phyloP scores from a whole-genome alignment of 192 early-diverging fungal species.

The Podochytrium sp. region DNA sequence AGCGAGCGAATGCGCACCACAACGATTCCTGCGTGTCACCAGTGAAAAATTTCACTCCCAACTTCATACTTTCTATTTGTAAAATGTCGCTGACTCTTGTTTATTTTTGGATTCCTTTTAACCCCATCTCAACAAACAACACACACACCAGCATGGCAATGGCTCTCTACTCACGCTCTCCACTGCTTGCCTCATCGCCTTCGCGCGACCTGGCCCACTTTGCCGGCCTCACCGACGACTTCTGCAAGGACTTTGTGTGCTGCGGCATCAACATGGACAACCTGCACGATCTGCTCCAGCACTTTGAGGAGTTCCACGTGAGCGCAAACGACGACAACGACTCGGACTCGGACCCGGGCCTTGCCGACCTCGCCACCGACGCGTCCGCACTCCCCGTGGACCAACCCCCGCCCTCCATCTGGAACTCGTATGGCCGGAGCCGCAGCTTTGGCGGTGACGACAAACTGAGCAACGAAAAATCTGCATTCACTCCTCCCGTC shows the following conservation, averaged over 20 bases:
- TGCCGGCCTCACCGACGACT: slow-evolving; percentile 77
- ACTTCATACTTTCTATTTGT: too few relatives aligned
- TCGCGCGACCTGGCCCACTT: slow-evolving; percentile 53
- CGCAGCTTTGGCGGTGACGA: slow-evolving; percentile 7
- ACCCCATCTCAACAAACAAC: background rate
- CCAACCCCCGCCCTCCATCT: slow-evolving; percentile 6
- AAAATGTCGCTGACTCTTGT: background rate
- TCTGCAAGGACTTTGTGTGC: slow-evolving; percentile 95
- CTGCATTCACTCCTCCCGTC: too few relatives aligned
- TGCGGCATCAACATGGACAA: slow-evolving; percentile 90
- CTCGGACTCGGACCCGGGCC: slow-evolving; percentile 45
- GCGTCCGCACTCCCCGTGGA: background rate
- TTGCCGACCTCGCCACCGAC: slow-evolving; percentile 25
- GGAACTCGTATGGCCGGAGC: slow-evolving; percentile 30
- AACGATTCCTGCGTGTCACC: too few relatives aligned
- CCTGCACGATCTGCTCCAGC: slow-evolving; percentile 93
- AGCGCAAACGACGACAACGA: slow-evolving; percentile 76
- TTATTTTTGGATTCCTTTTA: background rate
- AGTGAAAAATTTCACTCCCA: too few relatives aligned
- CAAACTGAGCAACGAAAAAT: too few relatives aligned
- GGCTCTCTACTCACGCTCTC: slow-evolving; percentile 37
- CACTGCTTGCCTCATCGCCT: slow-evolving; percentile 41
- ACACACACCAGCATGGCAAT: slow-evolving; percentile 10
- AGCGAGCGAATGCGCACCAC: too few relatives aligned
- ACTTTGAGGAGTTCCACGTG: slow-evolving; percentile 95